Conservation (phyloP, 176 grass and related monocot genomes). For the Avena atlantica region DNA sequence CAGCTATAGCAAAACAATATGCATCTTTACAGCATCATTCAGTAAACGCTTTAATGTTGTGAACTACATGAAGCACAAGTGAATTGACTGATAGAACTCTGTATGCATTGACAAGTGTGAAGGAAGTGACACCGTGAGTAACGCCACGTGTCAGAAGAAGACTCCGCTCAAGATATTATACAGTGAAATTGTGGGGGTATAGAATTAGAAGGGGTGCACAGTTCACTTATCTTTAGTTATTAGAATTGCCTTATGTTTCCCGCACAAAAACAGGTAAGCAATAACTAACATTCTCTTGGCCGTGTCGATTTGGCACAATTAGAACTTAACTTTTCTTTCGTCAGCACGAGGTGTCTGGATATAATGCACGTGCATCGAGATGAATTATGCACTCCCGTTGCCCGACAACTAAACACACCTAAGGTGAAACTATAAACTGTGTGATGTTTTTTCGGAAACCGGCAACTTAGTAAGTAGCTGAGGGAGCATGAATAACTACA, state of each 20-base stretch:
- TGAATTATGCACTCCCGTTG: background rate
- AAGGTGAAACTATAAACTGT: conserved; percentile 12
- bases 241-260: conserved; percentile 10
- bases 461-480: background rate
- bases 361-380: background rate
- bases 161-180: background rate
- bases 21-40: background rate
- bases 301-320: background rate
- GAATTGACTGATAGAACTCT: background rate
- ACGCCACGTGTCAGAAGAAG: background rate
- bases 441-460: background rate
- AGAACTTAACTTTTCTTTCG: conserved; percentile 21
- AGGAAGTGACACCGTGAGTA: conserved; percentile 11
- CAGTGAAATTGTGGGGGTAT: conserved; percentile 24
- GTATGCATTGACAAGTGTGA: background rate
- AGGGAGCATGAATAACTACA: conserved; percentile 14
- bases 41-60: background rate
- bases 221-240: background rate
- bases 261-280: conserved; percentile 28
- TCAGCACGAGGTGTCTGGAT: background rate
- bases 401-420: background rate
- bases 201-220: background rate
- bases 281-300: conserved; percentile 15
- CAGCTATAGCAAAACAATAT: conserved; percentile 27
- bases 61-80: background rate